Conservation (phyloP, 2,329 filamentous ascomycete genomes). For the Fusarium sp. region DNA sequence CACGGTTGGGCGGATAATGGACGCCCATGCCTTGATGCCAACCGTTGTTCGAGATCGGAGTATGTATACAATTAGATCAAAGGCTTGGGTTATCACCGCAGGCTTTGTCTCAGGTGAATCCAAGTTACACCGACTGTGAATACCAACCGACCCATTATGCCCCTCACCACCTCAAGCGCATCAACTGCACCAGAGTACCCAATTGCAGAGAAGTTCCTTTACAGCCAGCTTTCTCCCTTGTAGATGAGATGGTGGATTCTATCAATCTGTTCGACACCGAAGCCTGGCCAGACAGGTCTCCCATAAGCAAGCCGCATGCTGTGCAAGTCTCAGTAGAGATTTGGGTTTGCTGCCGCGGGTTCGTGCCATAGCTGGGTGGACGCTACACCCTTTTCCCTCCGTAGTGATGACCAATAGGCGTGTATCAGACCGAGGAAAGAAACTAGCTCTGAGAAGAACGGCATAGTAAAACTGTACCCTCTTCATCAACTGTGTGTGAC, state of each 20-base stretch:
- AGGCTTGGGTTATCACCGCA: conserved; percentile 22
- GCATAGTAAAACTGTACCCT: too few relatives aligned
- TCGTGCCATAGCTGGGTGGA: background rate
- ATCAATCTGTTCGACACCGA: conserved; percentile 46
- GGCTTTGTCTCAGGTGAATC: conserved; percentile 48
- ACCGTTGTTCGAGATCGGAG: background rate
- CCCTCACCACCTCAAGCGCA: conserved; percentile 3
- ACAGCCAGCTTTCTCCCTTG: background rate
- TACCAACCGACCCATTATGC: conserved; percentile 46
- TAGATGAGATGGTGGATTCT: too few relatives aligned
- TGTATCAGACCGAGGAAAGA: background rate
- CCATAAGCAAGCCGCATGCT: background rate
- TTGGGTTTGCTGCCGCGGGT: too few relatives aligned
- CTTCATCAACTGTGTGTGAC: background rate
- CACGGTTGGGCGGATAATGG: background rate
- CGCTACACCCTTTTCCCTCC: background rate
- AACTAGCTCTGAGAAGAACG: background rate
- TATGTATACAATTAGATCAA: conserved; percentile 9
- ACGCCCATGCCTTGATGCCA: background rate
- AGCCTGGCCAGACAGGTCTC: background rate
- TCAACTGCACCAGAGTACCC: background rate
- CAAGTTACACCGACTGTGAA: conserved; percentile 51
- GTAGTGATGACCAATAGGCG: too few relatives aligned
- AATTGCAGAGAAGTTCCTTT: background rate
- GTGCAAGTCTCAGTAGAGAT: background rate